Evolutionary conservation across 192 early-diverging fungal species (phyloP).

Genomic region (Endogone sp.): DNA sequence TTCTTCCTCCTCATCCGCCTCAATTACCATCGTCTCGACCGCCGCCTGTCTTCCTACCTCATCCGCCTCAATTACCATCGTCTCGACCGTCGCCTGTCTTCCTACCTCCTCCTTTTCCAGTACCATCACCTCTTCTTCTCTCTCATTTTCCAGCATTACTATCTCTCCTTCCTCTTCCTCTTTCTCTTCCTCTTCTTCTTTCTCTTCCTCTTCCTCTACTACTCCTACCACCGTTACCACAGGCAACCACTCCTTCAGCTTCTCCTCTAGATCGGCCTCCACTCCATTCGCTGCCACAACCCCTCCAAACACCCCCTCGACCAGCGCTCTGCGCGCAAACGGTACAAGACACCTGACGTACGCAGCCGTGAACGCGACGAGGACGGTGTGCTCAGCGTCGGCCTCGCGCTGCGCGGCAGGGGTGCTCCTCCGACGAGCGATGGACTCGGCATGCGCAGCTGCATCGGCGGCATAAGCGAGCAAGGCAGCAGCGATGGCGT

Average conservation of each 20-base stretch:
- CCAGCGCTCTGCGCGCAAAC: conserved; percentile 6
- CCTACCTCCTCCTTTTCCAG: background rate
- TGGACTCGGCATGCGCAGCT: background rate
- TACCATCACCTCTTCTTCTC: background rate
- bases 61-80: background rate
- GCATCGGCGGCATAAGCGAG: conserved; percentile 12
- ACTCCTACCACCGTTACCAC: background rate
- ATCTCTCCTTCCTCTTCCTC: background rate
- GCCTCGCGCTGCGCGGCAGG: conserved; percentile 4
- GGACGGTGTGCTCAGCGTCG: conserved; percentile 5
- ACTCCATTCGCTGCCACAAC: background rate
- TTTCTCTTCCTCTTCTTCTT: background rate
- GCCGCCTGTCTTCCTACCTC: background rate
- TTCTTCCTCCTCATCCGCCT: background rate
- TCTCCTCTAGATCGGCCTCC: background rate
- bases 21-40: background rate
- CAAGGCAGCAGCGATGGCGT: conserved; percentile 15
- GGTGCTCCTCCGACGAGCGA: background rate
- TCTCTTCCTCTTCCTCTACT: background rate
- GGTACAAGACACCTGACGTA: conserved; percentile 27
- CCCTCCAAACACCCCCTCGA: background rate
- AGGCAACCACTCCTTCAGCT: background rate
- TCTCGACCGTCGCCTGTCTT: background rate
- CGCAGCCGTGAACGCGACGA: conserved; percentile 19
- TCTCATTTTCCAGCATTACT: background rate